Conservation (phyloP, 2,329 filamentous ascomycete genomes). For the Ramularia endophylla region DNA sequence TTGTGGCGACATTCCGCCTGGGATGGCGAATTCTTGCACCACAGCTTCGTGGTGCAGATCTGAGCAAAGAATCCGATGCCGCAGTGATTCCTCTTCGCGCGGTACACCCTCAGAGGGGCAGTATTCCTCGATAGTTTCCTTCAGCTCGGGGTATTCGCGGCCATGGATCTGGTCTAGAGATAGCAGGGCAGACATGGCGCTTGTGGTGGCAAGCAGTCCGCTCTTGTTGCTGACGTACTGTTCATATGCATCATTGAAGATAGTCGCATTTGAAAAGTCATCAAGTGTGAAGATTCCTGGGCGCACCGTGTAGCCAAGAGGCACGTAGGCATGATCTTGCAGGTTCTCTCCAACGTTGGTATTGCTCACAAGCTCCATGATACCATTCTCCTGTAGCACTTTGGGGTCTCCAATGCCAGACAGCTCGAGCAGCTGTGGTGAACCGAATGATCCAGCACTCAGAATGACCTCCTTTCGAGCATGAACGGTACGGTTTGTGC, state of each 20-base stretch:
- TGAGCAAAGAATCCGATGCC: conserved; percentile 14
- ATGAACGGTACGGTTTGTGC: neutral
- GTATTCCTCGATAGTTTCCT: neutral
- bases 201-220: conserved; percentile 7
- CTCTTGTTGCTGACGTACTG: conserved; percentile 8
- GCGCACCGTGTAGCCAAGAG: conserved; percentile 7
- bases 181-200: conserved; percentile 11
- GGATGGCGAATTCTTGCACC: conserved; percentile 20
- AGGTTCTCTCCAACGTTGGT: conserved; percentile 43
- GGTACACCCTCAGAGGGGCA: neutral
- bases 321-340: conserved; percentile 38
- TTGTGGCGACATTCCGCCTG: conserved; percentile 20
- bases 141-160: conserved; percentile 1
- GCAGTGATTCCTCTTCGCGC: conserved; percentile 2
- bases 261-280: conserved; percentile 9
- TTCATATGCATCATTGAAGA: conserved; percentile 9
- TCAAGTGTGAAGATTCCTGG: conserved; percentile 11
- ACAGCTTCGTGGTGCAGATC: conserved; percentile 15
- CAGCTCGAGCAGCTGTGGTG: conserved; percentile 54
- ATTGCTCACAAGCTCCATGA: conserved; percentile 34
- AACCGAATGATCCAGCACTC: conserved; percentile 51
- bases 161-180: conserved; percentile 10
- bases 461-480: conserved; percentile 36
- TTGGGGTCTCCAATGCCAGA: conserved; percentile 49
- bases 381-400: conserved; percentile 35